phyloP scores from a whole-genome alignment of 2,329 filamentous ascomycete species.

The Fusarium marasasianum region DNA sequence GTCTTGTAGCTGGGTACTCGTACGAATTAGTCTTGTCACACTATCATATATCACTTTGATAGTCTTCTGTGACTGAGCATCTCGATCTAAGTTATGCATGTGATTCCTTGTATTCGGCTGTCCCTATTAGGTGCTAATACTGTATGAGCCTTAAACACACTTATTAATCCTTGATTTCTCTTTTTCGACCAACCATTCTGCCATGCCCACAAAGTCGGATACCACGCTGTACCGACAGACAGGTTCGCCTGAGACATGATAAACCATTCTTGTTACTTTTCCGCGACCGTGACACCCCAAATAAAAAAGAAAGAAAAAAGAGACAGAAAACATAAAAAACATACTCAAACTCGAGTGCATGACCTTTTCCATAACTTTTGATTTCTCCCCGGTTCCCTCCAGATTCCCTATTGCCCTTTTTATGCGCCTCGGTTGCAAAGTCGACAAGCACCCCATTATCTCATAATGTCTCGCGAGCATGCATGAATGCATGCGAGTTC shows the following conservation, averaged over 20 bases:
- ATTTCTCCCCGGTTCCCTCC: slow-evolving; percentile 7
- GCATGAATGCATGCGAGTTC: neutral
- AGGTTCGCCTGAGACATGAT: slow-evolving; percentile 30
- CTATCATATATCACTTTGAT: slow-evolving; percentile 28
- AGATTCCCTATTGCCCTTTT: slow-evolving; percentile 27
- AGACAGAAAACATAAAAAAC: slow-evolving; percentile 12
- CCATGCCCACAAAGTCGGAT: slow-evolving; percentile 2
- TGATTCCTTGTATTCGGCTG: slow-evolving; percentile 20
- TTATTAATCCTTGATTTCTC: slow-evolving; percentile 21
- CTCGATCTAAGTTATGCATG: slow-evolving; percentile 14
- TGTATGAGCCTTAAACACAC: slow-evolving; percentile 6
- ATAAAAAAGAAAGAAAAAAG: neutral
- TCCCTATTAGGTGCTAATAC: slow-evolving; percentile 12
- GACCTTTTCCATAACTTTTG: slow-evolving; percentile 27
- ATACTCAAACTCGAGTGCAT: slow-evolving; percentile 31
- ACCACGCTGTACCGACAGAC: slow-evolving; percentile 18
- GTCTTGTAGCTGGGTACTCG: slow-evolving; percentile 2
- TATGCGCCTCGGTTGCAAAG: slow-evolving; percentile 26
- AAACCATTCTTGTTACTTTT: slow-evolving; percentile 37
- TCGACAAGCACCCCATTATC: slow-evolving; percentile 15
- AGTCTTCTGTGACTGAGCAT: slow-evolving; percentile 13
- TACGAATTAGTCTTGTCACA: slow-evolving; percentile 10
- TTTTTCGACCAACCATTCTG: neutral
- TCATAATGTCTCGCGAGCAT: slow-evolving; percentile 16
- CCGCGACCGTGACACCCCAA: slow-evolving; percentile 32